Conservation (phyloP, 2,329 filamentous ascomycete species). For the Neodidymelliopsis sp. region DNA sequence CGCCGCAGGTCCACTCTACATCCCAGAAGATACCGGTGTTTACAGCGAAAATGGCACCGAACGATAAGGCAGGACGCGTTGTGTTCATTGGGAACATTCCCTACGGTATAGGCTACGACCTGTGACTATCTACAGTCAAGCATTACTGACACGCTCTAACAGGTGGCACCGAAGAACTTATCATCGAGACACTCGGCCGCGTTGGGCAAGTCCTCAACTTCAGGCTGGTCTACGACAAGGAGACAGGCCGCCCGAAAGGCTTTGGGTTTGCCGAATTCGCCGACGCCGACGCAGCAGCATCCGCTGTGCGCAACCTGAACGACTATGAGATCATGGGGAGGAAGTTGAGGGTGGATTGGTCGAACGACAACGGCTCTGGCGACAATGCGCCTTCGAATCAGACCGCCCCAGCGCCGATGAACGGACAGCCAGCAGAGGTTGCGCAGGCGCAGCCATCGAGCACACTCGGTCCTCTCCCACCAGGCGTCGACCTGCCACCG, state of each 20-base stretch:
- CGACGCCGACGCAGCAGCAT: constrained; percentile 89
- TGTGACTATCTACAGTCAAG: constrained; percentile 2
- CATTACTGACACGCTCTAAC: constrained; percentile 24
- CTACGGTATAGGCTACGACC: constrained; percentile 69
- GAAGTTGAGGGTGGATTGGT: constrained; percentile 94
- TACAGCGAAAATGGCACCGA: constrained; percentile 39
- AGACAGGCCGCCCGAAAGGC: constrained; percentile 92
- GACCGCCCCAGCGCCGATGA: constrained; percentile 54
- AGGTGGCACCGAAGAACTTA: constrained; percentile 96
- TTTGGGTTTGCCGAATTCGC: constrained; percentile 97
- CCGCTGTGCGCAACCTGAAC: constrained; percentile 93
- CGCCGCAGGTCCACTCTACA: not conserved
- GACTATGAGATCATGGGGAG: constrained; percentile 95
- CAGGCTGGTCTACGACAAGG: constrained; percentile 91
- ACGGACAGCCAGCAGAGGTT: constrained; percentile 53
- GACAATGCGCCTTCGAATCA: constrained; percentile 58
- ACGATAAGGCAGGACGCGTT: constrained; percentile 76
- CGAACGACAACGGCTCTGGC: constrained; percentile 82
- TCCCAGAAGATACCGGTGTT: not conserved
- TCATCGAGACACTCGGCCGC: constrained; percentile 89
- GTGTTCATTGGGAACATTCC: constrained; percentile 88
- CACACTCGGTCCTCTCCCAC: constrained; percentile 78
- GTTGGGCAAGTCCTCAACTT: constrained; percentile 92
- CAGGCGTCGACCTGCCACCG: constrained; percentile 82
- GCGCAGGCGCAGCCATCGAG: constrained; percentile 53